Percentiles rank a stretch among this genome's conserved stretches.
Evolutionary conservation across 495 filamentous ascomycete species (phyloP).

Genomic region (Tuber brumale): DNA sequence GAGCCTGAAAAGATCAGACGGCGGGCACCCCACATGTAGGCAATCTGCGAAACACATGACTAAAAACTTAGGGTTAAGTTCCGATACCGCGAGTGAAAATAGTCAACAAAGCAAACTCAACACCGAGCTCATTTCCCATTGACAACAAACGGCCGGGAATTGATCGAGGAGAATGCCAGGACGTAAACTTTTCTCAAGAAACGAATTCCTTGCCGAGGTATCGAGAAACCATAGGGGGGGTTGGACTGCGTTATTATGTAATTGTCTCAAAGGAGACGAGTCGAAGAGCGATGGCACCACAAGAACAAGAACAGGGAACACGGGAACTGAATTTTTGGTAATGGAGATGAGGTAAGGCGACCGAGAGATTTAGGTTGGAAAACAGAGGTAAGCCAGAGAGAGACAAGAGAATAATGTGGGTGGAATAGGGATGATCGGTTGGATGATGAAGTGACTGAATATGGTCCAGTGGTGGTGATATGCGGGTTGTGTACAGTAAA

Average conservation of each 20-base stretch:
- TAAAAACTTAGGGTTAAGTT: slow-evolving; percentile 42
- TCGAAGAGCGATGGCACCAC: slow-evolving; percentile 21
- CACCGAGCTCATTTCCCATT: slow-evolving; percentile 40
- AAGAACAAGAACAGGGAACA: slow-evolving; percentile 17
- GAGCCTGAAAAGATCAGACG: slow-evolving; percentile 18
- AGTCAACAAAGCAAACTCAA: slow-evolving; percentile 26
- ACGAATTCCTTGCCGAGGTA: slow-evolving; percentile 31
- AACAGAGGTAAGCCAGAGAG: slow-evolving; percentile 15
- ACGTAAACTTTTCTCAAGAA: slow-evolving; percentile 28
- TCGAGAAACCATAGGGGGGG: slow-evolving; percentile 27
- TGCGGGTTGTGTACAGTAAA: slow-evolving; percentile 8
- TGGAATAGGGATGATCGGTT: slow-evolving; percentile 32
- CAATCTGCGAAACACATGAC: slow-evolving; percentile 37
- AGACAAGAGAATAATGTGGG: slow-evolving; percentile 13
- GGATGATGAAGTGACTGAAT: slow-evolving; percentile 25
- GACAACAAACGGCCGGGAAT: slow-evolving; percentile 39
- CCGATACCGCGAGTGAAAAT: slow-evolving; percentile 36
- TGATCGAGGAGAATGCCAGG: slow-evolving; percentile 35
- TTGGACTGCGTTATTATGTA: slow-evolving; percentile 35
- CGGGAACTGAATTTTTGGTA: slow-evolving; percentile 5
- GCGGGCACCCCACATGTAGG: slow-evolving; percentile 10
- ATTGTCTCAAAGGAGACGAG: slow-evolving; percentile 31
- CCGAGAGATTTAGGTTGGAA: slow-evolving; percentile 29
- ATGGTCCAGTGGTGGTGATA: slow-evolving; percentile 26
- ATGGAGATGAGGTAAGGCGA: slow-evolving; percentile 8